Conservation (phyloP, 2,329 filamentous ascomycete genomes). For the Penicillium sp. region DNA sequence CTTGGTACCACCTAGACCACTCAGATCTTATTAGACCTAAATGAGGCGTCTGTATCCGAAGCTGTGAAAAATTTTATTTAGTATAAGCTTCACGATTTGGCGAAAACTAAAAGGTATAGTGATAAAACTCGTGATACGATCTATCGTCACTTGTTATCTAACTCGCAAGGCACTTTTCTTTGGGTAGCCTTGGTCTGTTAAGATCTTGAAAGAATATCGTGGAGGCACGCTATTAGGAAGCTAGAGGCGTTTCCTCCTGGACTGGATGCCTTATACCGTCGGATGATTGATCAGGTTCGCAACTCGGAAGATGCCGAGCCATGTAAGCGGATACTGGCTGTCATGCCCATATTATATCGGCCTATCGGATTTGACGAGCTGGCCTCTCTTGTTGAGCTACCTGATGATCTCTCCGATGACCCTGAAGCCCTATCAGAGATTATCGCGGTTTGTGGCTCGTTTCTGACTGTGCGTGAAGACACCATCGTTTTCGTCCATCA, state of each 20-base stretch:
- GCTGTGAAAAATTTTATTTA: conserved; percentile 23
- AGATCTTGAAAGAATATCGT: conserved; percentile 18
- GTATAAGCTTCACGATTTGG: conserved; percentile 20
- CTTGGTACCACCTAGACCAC: conserved; percentile 18
- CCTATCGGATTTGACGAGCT: conserved; percentile 1
- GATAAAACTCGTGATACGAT: conserved; percentile 13
- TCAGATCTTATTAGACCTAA: conserved; percentile 30
- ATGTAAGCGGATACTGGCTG: not conserved
- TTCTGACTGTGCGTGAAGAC: conserved; percentile 18
- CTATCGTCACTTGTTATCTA: conserved; percentile 20
- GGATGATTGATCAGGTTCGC: conserved; percentile 29
- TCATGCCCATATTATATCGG: not conserved
- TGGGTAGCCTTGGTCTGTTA: conserved; percentile 41
- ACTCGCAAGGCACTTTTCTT: conserved; percentile 40
- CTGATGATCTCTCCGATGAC: not conserved
- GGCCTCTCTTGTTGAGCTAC: not conserved
- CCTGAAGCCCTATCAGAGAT: conserved; percentile 5
- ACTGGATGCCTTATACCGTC: conserved; percentile 16
- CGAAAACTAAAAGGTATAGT: conserved; percentile 23
- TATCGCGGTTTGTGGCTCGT: conserved; percentile 25
- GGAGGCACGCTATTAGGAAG: not conserved
- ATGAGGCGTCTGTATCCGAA: conserved; percentile 16
- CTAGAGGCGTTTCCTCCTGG: conserved; percentile 5
- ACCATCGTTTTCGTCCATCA: conserved; percentile 28
- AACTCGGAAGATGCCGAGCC: conserved; percentile 25